A percentile compares a stretch with the other conserved stretches of the same genome.
These are phyloP conservation scores for Gossypium aridum DNA, from an alignment of 441 rosid species.

Conservation along the genomic window DNA sequence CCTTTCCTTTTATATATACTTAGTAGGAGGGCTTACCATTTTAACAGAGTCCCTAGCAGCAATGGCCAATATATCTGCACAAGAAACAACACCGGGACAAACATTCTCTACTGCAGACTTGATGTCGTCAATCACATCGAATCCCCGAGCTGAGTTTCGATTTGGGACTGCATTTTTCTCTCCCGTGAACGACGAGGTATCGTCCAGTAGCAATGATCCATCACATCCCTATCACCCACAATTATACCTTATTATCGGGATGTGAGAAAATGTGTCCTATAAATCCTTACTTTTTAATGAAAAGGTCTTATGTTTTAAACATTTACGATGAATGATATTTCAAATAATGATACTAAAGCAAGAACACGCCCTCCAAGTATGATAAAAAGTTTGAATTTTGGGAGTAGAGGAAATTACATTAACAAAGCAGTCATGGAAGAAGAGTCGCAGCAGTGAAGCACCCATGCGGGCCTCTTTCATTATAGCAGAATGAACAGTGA, in stretches of 20 bases:
- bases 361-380: too few relatives aligned
- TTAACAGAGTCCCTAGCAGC: constrained; percentile 70
- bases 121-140: constrained; percentile 60
- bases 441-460: constrained; percentile 77
- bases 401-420: constrained; percentile 30
- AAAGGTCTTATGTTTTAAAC: too few relatives aligned
- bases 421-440: constrained; percentile 88
- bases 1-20: neutral
- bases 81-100: constrained; percentile 86
- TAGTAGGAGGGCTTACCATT: constrained; percentile 29
- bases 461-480: constrained; percentile 56
- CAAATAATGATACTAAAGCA: too few relatives aligned
- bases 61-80: constrained; percentile 83
- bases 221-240: constrained; percentile 64
- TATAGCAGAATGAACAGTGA: constrained; percentile 47
- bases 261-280: too few relatives aligned
- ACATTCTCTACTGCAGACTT: constrained; percentile 73
- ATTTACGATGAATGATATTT: neutral
- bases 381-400: too few relatives aligned
- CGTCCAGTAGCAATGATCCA: constrained; percentile 83
- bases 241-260: neutral
- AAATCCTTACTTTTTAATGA: too few relatives aligned
- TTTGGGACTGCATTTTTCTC: constrained; percentile 82
- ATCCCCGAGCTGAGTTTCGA: constrained; percentile 67
- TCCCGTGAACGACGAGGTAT: constrained; percentile 73